Percentiles rank a stretch among this genome's conserved stretches.
phyloP scores from a whole-genome alignment of 352 stramenopile species.

The Thraustochytrium striatum region DNA sequence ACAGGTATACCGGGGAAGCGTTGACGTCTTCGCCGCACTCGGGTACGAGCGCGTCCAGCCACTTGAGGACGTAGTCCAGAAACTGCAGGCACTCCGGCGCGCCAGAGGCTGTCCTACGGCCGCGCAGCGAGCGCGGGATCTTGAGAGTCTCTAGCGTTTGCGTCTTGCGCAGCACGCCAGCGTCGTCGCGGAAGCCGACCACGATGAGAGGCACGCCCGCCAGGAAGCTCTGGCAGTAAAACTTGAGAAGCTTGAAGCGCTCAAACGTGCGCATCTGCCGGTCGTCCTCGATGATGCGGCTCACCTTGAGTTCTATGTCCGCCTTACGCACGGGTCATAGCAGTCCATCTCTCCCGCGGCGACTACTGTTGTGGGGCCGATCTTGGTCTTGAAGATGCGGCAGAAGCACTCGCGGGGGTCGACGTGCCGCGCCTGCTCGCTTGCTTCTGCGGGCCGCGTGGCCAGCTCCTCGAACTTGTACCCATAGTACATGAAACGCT shows the following conservation, averaged over 20 bases:
- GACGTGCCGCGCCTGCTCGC: background rate
- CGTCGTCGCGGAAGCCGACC: conserved; percentile 45
- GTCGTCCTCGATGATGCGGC: background rate
- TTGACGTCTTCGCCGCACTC: background rate
- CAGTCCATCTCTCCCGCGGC: conserved; percentile 48
- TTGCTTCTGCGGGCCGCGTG: background rate
- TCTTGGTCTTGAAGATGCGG: conserved; percentile 24
- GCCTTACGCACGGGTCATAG: background rate
- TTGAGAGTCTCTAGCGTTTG: conserved; percentile 28
- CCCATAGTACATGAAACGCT: conserved; percentile 46
- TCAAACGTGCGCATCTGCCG: conserved; percentile 27
- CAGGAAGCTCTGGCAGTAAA: conserved; percentile 41
- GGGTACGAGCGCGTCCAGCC: background rate
- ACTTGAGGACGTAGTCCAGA: conserved; percentile 9
- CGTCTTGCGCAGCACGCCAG: conserved; percentile 10
- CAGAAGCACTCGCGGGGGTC: conserved; percentile 41
- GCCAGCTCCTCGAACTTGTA: conserved; percentile 46
- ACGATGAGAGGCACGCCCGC: conserved; percentile 19
- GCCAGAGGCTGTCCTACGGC: no score
- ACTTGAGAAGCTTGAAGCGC: conserved; percentile 51
- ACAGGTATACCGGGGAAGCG: background rate
- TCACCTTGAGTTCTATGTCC: conserved; percentile 46
- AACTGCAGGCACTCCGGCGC: conserved; percentile 28
- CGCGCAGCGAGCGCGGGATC: background rate
- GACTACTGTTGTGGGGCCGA: background rate